These are phyloP conservation scores for Myrica gale DNA, from an alignment of 306 rosid species.

Conservation along the genomic window DNA sequence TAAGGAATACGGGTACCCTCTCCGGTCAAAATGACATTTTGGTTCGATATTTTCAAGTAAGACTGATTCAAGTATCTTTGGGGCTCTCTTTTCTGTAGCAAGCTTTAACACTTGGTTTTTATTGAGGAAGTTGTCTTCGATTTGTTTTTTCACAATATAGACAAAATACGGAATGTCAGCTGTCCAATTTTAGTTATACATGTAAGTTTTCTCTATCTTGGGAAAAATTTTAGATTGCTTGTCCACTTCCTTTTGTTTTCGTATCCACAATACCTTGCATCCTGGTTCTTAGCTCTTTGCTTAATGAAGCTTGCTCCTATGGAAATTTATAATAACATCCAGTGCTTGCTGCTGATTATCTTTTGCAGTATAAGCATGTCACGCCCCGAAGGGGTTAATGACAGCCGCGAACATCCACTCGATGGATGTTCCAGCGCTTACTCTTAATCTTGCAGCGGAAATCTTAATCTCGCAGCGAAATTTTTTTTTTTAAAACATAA, in stretches of 20 bases:
- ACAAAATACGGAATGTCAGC: conserved; percentile 79
- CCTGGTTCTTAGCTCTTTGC: not conserved
- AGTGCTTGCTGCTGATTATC: not conserved
- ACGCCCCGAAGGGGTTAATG: too few relatives aligned
- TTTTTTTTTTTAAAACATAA: too few relatives aligned
- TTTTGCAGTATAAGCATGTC: not conserved
- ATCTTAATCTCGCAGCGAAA: too few relatives aligned
- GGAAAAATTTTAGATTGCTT: conserved; percentile 4
- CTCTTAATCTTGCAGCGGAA: too few relatives aligned
- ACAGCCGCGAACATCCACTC: too few relatives aligned
- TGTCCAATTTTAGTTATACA: conserved; percentile 92
- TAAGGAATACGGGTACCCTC: too few relatives aligned
- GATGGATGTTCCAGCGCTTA: too few relatives aligned
- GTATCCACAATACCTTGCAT: conserved; percentile 6
- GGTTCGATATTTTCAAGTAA: conserved; percentile 97
- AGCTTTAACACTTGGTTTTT: conserved; percentile 18
- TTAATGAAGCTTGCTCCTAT: not conserved
- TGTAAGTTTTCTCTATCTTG: conserved; percentile 49
- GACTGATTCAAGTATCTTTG: conserved; percentile 24
- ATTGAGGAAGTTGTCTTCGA: conserved; percentile 30
- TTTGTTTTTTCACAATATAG: conserved; percentile 68
- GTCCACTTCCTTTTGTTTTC: not conserved
- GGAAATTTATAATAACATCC: not conserved
- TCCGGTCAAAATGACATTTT: conserved; percentile 92
- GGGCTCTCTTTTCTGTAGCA: not conserved